Evolutionary conservation across 176 grass and related monocot genomes (phyloP).

Genomic region (Pharus latifolius): DNA sequence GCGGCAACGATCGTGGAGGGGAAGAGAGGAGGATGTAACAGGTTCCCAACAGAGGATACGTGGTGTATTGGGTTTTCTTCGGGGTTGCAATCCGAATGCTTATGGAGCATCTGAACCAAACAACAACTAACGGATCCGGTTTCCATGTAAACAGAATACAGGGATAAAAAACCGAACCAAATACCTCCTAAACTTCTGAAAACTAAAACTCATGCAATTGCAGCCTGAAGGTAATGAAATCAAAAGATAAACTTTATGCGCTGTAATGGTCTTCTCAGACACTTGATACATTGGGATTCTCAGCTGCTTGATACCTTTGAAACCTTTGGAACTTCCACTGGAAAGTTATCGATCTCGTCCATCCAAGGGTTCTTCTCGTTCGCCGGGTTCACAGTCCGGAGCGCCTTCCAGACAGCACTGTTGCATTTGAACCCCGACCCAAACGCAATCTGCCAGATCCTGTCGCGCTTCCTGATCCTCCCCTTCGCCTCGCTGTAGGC

Average conservation of each 20-base stretch:
- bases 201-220: not conserved
- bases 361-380: constrained; percentile 80
- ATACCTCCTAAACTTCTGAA: no score
- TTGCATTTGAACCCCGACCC: constrained; percentile 94
- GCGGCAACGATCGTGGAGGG: no score
- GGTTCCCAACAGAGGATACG: no score
- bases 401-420: constrained; percentile 72
- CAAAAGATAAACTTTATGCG: not conserved
- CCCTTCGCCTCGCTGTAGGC: constrained; percentile 81
- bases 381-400: constrained; percentile 47
- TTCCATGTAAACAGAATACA: no score
- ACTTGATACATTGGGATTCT: constrained; percentile 1
- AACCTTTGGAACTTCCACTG: constrained; percentile 49
- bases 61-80: no score
- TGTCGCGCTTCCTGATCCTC: constrained; percentile 49
- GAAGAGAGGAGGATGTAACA: no score
- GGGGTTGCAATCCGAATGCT: no score
- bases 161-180: no score
- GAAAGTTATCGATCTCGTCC: constrained; percentile 73
- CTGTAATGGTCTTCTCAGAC: not conserved
- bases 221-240: not conserved
- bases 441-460: constrained; percentile 86
- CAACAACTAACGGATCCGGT: no score
- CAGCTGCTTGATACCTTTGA: constrained; percentile 11
- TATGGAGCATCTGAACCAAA: no score